phyloP scores from a whole-genome alignment of 192 early-diverging fungal species.

The Geosiphon pyriformis region DNA sequence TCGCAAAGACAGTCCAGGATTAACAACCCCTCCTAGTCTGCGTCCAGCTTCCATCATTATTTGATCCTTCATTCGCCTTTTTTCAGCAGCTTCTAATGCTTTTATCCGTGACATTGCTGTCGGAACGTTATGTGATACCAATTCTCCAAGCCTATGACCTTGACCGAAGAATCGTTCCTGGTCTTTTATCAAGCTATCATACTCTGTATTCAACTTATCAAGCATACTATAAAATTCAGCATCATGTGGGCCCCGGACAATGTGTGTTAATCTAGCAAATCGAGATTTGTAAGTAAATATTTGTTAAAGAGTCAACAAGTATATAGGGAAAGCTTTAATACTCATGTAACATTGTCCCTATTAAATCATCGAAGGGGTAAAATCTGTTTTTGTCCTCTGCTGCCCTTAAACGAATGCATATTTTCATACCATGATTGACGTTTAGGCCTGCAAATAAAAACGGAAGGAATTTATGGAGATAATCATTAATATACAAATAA shows the following conservation, averaged over 20 bases:
- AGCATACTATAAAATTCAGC: constrained; percentile 58
- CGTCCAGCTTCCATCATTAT: constrained; percentile 61
- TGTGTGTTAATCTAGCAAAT: constrained; percentile 33
- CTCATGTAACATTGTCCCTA: constrained; percentile 80
- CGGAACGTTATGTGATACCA: constrained; percentile 36
- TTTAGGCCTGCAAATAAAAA: constrained; percentile 56
- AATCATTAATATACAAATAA: not conserved
- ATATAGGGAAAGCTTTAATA: constrained; percentile 21
- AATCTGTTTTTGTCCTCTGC: constrained; percentile 48
- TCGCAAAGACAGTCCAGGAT: constrained; percentile 35
- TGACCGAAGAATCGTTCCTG: constrained; percentile 51
- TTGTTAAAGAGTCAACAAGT: not conserved
- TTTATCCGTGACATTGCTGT: constrained; percentile 26
- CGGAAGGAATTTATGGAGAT: not conserved
- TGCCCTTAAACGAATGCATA: constrained; percentile 60
- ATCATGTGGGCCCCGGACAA: constrained; percentile 59
- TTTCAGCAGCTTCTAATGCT: constrained; percentile 56
- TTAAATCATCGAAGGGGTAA: constrained; percentile 52
- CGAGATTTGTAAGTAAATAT: not conserved
- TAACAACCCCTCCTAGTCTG: constrained; percentile 19
- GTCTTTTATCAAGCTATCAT: constrained; percentile 42
- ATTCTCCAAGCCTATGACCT: constrained; percentile 46
- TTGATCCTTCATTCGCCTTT: constrained; percentile 34
- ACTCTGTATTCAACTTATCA: constrained; percentile 54
- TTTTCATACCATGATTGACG: constrained; percentile 60